A percentile compares a stretch with the other conserved stretches of the same genome.
These are phyloP conservation scores for Keithomyces neogunnii DNA, from an alignment of 2,329 filamentous ascomycete genomes.

Conservation along the genomic window DNA sequence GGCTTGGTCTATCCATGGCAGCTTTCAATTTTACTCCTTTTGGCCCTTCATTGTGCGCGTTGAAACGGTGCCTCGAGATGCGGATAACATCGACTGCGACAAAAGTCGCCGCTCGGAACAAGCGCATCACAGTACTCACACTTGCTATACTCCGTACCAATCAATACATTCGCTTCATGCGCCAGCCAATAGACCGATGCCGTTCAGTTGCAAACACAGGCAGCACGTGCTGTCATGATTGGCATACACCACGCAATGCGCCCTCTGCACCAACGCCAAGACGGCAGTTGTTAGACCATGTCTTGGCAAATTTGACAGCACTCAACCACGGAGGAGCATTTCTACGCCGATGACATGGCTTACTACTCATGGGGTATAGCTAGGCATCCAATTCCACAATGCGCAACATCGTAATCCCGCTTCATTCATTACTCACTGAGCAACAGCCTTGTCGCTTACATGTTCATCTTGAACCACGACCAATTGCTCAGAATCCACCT, in stretches of 20 bases:
- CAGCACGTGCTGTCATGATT: not conserved
- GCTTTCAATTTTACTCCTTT: no score
- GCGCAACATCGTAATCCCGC: not conserved
- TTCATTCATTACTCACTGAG: not conserved
- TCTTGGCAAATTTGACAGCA: not conserved
- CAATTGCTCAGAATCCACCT: constrained; percentile 1
- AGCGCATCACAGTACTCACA: no score
- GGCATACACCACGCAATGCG: not conserved
- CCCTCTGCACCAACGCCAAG: not conserved
- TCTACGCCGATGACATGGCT: no score
- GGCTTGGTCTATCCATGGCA: no score
- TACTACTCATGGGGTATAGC: no score
- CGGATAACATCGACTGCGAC: no score
- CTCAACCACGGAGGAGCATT: no score
- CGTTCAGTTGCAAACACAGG: not conserved
- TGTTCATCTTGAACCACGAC: not conserved
- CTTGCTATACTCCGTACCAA: no score
- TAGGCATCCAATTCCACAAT: not conserved
- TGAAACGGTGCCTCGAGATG: no score
- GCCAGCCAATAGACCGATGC: not conserved
- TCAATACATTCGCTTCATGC: not conserved
- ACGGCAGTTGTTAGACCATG: not conserved
- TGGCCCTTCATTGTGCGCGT: no score
- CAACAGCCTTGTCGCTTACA: not conserved
- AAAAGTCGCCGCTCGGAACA: no score